Conservation (phyloP, 2,329 filamentous ascomycete genomes). For the Aspergillus novoparasiticus region DNA sequence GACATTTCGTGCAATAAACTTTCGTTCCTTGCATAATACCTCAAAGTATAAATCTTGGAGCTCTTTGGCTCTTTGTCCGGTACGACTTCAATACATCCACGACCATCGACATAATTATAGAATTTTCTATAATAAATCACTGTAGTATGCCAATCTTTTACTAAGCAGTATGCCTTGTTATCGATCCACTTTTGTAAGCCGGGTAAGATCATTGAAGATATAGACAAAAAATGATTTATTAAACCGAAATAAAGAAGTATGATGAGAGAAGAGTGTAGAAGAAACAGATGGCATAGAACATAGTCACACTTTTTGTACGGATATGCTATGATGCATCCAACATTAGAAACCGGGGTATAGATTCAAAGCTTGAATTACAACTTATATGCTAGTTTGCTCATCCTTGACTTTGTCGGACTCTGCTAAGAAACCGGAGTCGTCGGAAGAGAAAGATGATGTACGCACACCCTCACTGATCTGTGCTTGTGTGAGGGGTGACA, state of each 20-base stretch:
- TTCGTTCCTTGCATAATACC: conserved; percentile 3
- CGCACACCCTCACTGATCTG: conserved; percentile 39
- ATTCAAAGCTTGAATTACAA: background rate
- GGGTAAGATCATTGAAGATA: background rate
- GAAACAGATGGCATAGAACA: conserved; percentile 11
- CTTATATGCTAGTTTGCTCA: background rate
- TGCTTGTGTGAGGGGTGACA: conserved; percentile 42
- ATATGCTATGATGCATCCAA: conserved; percentile 9
- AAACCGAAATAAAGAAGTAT: background rate
- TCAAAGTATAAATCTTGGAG: background rate
- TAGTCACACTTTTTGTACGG: conserved; percentile 4
- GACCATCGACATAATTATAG: background rate
- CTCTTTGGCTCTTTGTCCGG: background rate
- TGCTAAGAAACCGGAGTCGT: conserved; percentile 32
- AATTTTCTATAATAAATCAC: background rate
- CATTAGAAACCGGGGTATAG: conserved; percentile 10
- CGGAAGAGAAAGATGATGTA: conserved; percentile 38
- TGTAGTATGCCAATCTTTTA: background rate
- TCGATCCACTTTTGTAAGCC: background rate
- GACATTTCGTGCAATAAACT: background rate
- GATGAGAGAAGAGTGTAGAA: background rate
- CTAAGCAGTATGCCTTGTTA: background rate
- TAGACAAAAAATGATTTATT: conserved; percentile 9
- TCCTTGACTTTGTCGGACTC: conserved; percentile 30
- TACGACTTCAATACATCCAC: background rate